Conservation (phyloP, 306 rosid species). For the Argentina anserina region DNA sequence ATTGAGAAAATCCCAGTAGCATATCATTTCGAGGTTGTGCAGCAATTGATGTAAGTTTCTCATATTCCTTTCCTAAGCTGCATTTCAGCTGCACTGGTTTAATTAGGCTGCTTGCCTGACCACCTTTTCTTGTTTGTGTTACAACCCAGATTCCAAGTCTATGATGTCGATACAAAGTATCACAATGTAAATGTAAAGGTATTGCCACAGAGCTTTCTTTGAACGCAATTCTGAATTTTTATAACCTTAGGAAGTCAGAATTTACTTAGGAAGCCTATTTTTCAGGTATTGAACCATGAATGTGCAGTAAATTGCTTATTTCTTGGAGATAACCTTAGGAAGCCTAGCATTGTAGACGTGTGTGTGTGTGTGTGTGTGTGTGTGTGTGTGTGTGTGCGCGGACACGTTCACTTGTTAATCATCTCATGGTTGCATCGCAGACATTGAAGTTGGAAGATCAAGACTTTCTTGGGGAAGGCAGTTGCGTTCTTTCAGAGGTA, state of each 20-base stretch:
- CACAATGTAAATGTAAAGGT: slow-evolving; percentile 64
- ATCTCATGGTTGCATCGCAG: slow-evolving; percentile 37
- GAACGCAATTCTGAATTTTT: background rate
- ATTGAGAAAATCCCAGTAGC: slow-evolving; percentile 58
- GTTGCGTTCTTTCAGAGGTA: slow-evolving; percentile 77
- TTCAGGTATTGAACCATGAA: background rate
- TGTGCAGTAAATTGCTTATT: background rate
- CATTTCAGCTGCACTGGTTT: background rate
- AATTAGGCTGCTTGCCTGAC: background rate
- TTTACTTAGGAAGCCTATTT: too few species aligned
- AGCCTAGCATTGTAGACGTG: too few species aligned
- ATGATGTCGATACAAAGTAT: slow-evolving; percentile 72
- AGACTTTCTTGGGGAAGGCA: slow-evolving; percentile 78
- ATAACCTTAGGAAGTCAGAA: too few species aligned
- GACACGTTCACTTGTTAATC: too few species aligned
- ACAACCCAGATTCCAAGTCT: slow-evolving; percentile 60
- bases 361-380: too few species aligned
- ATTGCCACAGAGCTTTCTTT: slow-evolving; percentile 11
- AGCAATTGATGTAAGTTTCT: slow-evolving; percentile 60
- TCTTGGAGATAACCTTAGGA: too few species aligned
- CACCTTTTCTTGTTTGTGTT: slow-evolving; percentile 19
- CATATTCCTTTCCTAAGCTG: background rate
- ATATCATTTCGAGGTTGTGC: slow-evolving; percentile 81
- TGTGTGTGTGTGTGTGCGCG: too few species aligned
- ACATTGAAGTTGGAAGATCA: slow-evolving; percentile 61